A percentile compares a stretch with the other conserved stretches of the same genome.
These are phyloP conservation scores for Euphorbia corollata DNA, from an alignment of 441 rosid genomes.

Conservation along the genomic window DNA sequence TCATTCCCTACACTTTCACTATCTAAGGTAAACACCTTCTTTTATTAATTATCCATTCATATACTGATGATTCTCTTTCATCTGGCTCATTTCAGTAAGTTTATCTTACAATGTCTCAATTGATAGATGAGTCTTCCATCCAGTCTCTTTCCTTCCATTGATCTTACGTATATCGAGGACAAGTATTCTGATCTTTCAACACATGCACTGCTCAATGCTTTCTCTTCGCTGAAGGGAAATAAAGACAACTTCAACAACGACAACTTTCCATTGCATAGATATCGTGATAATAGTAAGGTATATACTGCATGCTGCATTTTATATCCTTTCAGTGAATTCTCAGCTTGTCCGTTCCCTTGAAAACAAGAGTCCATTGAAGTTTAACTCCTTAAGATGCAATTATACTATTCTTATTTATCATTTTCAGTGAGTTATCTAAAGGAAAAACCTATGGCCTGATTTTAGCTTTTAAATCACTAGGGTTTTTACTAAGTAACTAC, in stretches of 20 bases:
- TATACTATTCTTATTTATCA: constrained; percentile 1
- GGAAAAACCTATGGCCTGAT: neutral
- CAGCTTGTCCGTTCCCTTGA: neutral
- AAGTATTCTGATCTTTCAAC: constrained; percentile 74
- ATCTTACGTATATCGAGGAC: constrained; percentile 70
- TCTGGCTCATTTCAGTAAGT: constrained; percentile 13
- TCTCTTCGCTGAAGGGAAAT: constrained; percentile 53
- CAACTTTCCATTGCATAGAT: constrained; percentile 20
- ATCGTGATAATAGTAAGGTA: constrained; percentile 48
- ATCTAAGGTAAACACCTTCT: constrained; percentile 49
- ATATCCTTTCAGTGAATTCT: neutral
- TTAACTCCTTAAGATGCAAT: neutral
- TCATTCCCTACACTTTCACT: constrained; percentile 70
- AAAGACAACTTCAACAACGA: constrained; percentile 14
- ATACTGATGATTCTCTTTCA: constrained; percentile 8
- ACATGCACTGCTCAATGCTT: constrained; percentile 49
- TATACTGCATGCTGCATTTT: neutral
- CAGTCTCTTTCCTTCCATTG: constrained; percentile 66
- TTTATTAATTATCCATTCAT: neutral
- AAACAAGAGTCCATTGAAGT: neutral
- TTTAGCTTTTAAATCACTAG: neutral
- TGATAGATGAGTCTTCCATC: constrained; percentile 81
- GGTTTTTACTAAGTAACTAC: neutral
- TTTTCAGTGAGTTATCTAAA: neutral
- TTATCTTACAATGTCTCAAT: constrained; percentile 19